Conservation (phyloP, 768 basidiomycete genomes). For the Suillus paluster region DNA sequence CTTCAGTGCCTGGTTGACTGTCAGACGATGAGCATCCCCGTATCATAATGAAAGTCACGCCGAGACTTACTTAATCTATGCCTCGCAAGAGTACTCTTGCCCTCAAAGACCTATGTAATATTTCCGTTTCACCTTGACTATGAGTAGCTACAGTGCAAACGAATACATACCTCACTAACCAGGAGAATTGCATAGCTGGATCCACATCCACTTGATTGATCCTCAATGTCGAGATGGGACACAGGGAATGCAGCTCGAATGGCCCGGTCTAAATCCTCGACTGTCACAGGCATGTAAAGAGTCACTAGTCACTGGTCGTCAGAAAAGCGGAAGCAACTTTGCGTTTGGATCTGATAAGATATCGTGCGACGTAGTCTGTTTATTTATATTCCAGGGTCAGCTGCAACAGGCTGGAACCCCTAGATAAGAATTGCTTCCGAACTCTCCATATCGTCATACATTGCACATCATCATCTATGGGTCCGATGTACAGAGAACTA, state of each 20-base stretch:
- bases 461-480: slow-evolving; percentile 8
- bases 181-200: slow-evolving; percentile 75
- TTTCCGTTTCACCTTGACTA: slow-evolving; percentile 5
- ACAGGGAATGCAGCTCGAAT: slow-evolving; percentile 69
- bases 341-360: slow-evolving; percentile 33
- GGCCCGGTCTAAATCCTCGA: slow-evolving; percentile 58
- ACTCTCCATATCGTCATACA: not conserved
- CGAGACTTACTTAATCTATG: slow-evolving; percentile 62
- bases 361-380: not conserved
- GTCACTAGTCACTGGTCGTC: slow-evolving; percentile 8
- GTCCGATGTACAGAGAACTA: slow-evolving; percentile 23
- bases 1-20: slow-evolving; percentile 82
- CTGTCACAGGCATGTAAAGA: slow-evolving; percentile 61
- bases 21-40: slow-evolving; percentile 12
- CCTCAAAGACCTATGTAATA: slow-evolving; percentile 65
- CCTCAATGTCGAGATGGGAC: slow-evolving; percentile 71
- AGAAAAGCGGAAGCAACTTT: slow-evolving; percentile 13
- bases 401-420: too few species aligned
- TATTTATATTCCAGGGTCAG: slow-evolving; percentile 4
- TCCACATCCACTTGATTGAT: slow-evolving; percentile 82
- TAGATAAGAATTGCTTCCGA: slow-evolving; percentile 8
- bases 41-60: not conserved
- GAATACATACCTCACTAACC: slow-evolving; percentile 67
- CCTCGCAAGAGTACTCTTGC: slow-evolving; percentile 77
- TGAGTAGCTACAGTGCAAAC: slow-evolving; percentile 1